A percentile compares a stretch with the other conserved stretches of the same genome.
Conservation (phyloP, 352 stramenopile genomes). For the Pythium grandisporangium region DNA sequence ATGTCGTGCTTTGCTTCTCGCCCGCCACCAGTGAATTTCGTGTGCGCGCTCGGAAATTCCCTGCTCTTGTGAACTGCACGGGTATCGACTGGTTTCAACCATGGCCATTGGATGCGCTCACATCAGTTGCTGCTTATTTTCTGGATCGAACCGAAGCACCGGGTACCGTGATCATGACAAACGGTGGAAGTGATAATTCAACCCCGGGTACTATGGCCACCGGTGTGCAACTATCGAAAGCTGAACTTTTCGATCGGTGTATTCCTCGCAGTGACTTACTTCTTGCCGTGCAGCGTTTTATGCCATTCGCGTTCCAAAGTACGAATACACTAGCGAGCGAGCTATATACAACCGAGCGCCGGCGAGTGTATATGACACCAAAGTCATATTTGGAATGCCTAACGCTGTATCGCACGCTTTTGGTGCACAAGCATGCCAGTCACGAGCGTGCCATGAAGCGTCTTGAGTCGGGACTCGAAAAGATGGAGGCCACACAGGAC, state of each 20-base stretch:
- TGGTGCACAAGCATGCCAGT: slow-evolving; percentile 52
- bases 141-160: slow-evolving; percentile 33
- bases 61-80: slow-evolving; percentile 91
- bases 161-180: no score
- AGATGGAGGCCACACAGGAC: slow-evolving; percentile 84
- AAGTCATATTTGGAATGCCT: slow-evolving; percentile 93
- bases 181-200: no score
- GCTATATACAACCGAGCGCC: slow-evolving; percentile 74
- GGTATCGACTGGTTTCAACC: slow-evolving; percentile 93
- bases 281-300: slow-evolving; percentile 83
- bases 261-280: slow-evolving; percentile 36
- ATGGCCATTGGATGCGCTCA: slow-evolving; percentile 88
- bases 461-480: slow-evolving; percentile 84
- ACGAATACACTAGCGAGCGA: slow-evolving; percentile 81
- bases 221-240: no score
- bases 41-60: slow-evolving; percentile 87
- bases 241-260: slow-evolving; percentile 6
- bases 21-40: slow-evolving; percentile 88
- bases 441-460: slow-evolving; percentile 65
- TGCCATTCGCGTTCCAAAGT: slow-evolving; percentile 90
- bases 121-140: slow-evolving; percentile 84
- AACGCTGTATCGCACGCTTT: slow-evolving; percentile 71
- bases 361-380: slow-evolving; percentile 88
- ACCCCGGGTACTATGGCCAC: no score
- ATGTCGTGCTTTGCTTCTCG: slow-evolving; percentile 93